Evolutionary conservation across 495 filamentous ascomycete genomes (phyloP).

Genomic region (Penicillium mononematosum): DNA sequence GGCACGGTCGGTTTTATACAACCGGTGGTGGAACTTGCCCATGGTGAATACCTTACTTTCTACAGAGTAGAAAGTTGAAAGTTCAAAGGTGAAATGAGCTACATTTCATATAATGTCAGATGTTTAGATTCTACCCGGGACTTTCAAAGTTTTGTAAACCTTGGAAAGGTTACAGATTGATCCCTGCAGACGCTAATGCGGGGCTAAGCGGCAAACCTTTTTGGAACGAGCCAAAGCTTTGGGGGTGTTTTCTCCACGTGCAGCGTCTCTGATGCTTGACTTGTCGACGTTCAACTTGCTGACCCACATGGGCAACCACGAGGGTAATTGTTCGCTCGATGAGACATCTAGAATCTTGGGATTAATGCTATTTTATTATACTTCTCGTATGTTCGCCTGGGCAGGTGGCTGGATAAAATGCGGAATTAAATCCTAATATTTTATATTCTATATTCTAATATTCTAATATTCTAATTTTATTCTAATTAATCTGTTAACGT

Average conservation of each 20-base stretch:
- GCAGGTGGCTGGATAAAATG: too few species aligned
- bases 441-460: too few species aligned
- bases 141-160: too few species aligned
- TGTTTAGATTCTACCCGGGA: neutral
- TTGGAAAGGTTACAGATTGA: too few species aligned
- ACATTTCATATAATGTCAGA: conserved; percentile 3
- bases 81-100: neutral
- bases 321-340: neutral
- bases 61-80: neutral
- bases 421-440: too few species aligned
- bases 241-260: conserved; percentile 21
- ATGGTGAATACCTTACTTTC: conserved; percentile 22
- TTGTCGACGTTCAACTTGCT: neutral
- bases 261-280: conserved; percentile 13
- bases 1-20: conserved; percentile 51
- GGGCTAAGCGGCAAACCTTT: neutral
- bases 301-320: neutral
- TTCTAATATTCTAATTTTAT: neutral
- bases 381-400: neutral
- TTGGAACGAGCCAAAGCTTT: conserved; percentile 9
- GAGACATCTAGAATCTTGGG: neutral
- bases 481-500: too few species aligned
- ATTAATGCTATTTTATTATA: neutral
- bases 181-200: conserved; percentile 8
- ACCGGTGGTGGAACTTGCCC: conserved; percentile 39